Base-by-base conservation (phyloP, 192 early-diverging fungal species). In the Martensiomyces pterosporus region DNA sequence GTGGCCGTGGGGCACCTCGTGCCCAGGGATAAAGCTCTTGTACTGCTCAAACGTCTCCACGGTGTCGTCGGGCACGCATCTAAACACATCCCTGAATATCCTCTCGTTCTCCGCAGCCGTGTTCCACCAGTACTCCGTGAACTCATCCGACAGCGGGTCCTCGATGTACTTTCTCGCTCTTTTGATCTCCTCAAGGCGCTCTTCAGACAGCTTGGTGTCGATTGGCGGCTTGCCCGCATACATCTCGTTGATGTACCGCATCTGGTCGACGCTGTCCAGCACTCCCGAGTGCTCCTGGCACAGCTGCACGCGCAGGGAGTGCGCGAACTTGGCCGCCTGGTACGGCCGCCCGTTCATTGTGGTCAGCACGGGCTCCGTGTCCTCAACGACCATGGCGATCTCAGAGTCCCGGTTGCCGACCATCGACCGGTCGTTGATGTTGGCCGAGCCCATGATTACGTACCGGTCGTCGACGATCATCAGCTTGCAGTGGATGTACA, bases 341-440 rank as follows among this genome's bases (percentile, higher is more conserved):
- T 83, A 91, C 50, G 84, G 59, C 9, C 78, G 49, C 2, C 87
- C 89, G 41, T 87, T 78, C 89, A 94, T 91, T 21, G 65, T 74
- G 0, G 87, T 82, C 15, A 64, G 60, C 15, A 94, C 62, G 9
- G 65, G 76, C 24, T 81, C 75, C 4, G 80, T 66, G 49, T 94
- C 90, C 56, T 87, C 85, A 10, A 94, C 74, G 14, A 91, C 49
- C 45, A 90, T 84, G 33, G 90, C 92, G 38, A 94, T 83, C 67
- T 94, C 92, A 9, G 88, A 90, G 57, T 94, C 90, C 46, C 85
- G 85, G 49, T 82, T 82, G 26, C 92, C 92, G 35, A 82, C 64
- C 70, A 89, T 89, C 0, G 92, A 94, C 4, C 92, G 85, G 70
- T 94, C 92, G 59, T 94, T 94, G 59, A 94, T 79, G 58, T 94